Evolutionary conservation across 345 rosid genomes (phyloP), one percentile per base, ranked within the genome.

Genomic region (Hibiscus trionum): DNA sequence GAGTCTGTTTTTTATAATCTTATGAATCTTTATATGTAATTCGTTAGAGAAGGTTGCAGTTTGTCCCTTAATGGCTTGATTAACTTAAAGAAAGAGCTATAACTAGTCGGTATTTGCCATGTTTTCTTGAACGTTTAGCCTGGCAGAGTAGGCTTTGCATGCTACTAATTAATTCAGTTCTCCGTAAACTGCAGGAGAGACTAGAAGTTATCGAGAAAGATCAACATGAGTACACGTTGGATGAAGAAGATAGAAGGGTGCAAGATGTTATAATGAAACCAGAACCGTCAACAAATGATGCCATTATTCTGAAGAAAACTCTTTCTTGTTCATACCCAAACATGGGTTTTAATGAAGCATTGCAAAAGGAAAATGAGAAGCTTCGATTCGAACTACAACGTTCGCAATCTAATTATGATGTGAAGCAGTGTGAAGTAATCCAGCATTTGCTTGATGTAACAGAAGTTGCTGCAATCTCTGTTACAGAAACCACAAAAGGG

Each of bases 291-390:
- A 80, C 73, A 76, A 84, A 90, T 69, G 90, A 90, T 10, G 76
- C 95, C 10, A 56, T 85, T 6, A 85, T 89, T 75, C 64, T 95
- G 86, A 87, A 95, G 77, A 95, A 95, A 74, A 86, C 90, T 77
- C 85, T 95, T 47, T 90, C 99, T 72, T 86, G 87, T 78, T 89
- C 93, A 49, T 95, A 95, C 75, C 99, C 97, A 69, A 90, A 88
- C 77, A 14, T 95, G 85, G 74, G 86, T 57, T 95, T 95, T 76
- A 86, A 87, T 70, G 97, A 92, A 82, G 97, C 90, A 46, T 85
- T 95, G 55, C 76, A 70, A 65, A 86, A 88, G 64, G 99, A 95
- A 79, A 88, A 74, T 72, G 88, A 86, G 82, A 95, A 90, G 77
- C 91, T 95, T 79, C 92, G 79, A 66, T 76, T 86, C 3, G 99